These are phyloP conservation scores for Fusarium foetens DNA, from an alignment of 2,329 filamentous ascomycete genomes.

Conservation along the genomic window DNA sequence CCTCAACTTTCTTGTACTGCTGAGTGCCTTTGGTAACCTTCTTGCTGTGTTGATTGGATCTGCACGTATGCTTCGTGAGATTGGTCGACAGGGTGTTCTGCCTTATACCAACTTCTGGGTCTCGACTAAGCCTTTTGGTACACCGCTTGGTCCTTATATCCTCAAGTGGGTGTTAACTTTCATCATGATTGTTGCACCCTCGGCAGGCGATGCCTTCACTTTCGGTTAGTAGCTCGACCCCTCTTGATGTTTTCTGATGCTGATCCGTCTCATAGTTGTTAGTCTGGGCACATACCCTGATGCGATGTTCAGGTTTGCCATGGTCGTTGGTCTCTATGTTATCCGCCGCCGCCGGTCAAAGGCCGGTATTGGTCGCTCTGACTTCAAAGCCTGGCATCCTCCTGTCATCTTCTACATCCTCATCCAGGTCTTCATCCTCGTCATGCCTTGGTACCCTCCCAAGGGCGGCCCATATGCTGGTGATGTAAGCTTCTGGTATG, in stretches of 20 bases:
- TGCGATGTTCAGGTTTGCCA: slow-evolving; percentile 65
- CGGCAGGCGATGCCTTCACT: slow-evolving; percentile 72
- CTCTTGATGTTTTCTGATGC: rapidly evolving
- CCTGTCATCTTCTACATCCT: slow-evolving; percentile 69
- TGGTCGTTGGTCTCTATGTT: slow-evolving; percentile 67
- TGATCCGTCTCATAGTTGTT: slow-evolving; percentile 59
- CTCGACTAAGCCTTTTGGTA: slow-evolving; percentile 71
- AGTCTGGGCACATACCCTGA: slow-evolving; percentile 68
- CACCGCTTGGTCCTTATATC: slow-evolving; percentile 67
- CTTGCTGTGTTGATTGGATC: slow-evolving; percentile 64
- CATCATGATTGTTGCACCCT: slow-evolving; percentile 68
- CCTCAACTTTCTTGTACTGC: slow-evolving; percentile 66
- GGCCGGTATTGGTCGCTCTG: slow-evolving; percentile 57
- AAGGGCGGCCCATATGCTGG: slow-evolving; percentile 67
- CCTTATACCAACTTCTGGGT: slow-evolving; percentile 71
- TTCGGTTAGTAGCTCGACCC: slow-evolving; percentile 56
- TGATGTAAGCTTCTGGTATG: slow-evolving; percentile 79
- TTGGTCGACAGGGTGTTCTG: slow-evolving; percentile 69
- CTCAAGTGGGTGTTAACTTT: slow-evolving; percentile 67
- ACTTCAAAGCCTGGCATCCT: slow-evolving; percentile 69
- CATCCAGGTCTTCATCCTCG: slow-evolving; percentile 69
- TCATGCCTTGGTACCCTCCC: slow-evolving; percentile 79
- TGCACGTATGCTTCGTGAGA: slow-evolving; percentile 68
- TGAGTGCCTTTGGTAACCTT: slow-evolving; percentile 69
- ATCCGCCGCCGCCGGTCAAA: slow-evolving; percentile 65